phyloP scores from a whole-genome alignment of 345 rosid genomes.

The Corchorus olitorius region DNA sequence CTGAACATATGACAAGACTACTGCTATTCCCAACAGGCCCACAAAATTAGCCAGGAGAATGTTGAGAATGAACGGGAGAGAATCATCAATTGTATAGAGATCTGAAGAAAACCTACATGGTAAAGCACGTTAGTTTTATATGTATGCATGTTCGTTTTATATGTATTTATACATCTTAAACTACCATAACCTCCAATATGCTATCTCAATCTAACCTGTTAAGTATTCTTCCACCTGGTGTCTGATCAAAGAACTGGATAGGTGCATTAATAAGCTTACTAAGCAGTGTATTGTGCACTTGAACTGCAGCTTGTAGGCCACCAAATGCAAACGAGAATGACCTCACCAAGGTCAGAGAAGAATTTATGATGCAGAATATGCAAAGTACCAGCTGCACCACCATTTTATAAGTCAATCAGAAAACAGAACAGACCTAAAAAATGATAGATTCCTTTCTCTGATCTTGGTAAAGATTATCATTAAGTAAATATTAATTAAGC shows the following conservation, averaged over 20 bases:
- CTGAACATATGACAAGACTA: conserved; percentile 89
- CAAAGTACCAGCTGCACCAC: conserved; percentile 67
- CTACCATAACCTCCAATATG: conserved; percentile 8
- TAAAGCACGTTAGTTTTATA: conserved; percentile 14
- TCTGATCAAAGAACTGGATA: conserved; percentile 81
- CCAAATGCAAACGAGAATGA: conserved; percentile 97
- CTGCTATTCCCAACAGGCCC: conserved; percentile 78
- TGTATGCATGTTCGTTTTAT: conserved; percentile 3
- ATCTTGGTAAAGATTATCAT: too few species aligned
- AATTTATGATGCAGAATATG: conserved; percentile 76
- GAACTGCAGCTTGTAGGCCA: conserved; percentile 77
- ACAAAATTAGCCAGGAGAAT: conserved; percentile 92
- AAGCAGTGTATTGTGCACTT: conserved; percentile 66
- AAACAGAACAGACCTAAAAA: not conserved
- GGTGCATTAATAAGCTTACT: conserved; percentile 80
- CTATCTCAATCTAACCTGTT: conserved; percentile 61
- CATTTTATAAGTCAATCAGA: conserved; percentile 20
- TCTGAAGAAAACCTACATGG: conserved; percentile 80
- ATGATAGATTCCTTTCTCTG: conserved; percentile 6
- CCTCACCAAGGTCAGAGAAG: conserved; percentile 72
- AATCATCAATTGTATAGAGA: conserved; percentile 91
- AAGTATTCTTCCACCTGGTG: conserved; percentile 95
- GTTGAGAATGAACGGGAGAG: conserved; percentile 94
- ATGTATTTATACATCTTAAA: conserved; percentile 20
- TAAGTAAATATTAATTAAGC: too few species aligned